Evolutionary conservation across 2,329 filamentous ascomycete genomes (phyloP), one percentile per base, ranked within the genome.

Genomic region (Leptosphaerulina australis): DNA sequence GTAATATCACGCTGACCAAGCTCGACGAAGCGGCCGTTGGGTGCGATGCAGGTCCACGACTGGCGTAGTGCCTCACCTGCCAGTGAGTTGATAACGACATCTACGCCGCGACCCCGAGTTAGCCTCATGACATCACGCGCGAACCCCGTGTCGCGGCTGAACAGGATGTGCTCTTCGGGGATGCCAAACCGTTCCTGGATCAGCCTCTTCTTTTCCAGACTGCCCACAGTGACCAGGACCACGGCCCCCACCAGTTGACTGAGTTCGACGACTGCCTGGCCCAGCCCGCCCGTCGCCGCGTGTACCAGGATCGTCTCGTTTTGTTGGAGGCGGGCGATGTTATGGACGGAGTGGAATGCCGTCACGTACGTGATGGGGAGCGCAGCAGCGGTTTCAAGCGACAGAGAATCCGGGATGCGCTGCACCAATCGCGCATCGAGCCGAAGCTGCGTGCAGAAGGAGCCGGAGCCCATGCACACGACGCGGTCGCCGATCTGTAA

Each of bases 31-130:
- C 37, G 39, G 10, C 65, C 64, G 39, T 57, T 54, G 18, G 56
- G 36, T 0, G 78, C 78, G 2, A 82, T 63, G 35, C 76, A 79
- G 4, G 70, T 58, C 74, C 76, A 81, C 0, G 74, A 76, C 0
- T 71, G 71, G 2, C 59, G 58, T 1, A 73, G 53, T 3, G 55
- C 34, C n/a, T 67, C 58, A 1, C 70, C 70, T 20, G 58, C 46
- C 0, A 63, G 30, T 1, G 51, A 53, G 53, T 74, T 74, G 3
- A 63, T 18, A 0, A 71, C 56, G 1, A 69, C 59, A 49, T 74
- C 69, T 5, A 72, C 60, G 11, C 72, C 71, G 5, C 55, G 44
- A 11, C 62, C 50, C 29, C 50, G 14, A 12, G 60, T 61, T n/a
- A 50, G 48, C 5, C 46, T 31, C 8, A 53, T 24, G 29, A 45